Base-by-base conservation (phyloP, 352 stramenopile species). In the Phytophthora sansomeana region DNA sequence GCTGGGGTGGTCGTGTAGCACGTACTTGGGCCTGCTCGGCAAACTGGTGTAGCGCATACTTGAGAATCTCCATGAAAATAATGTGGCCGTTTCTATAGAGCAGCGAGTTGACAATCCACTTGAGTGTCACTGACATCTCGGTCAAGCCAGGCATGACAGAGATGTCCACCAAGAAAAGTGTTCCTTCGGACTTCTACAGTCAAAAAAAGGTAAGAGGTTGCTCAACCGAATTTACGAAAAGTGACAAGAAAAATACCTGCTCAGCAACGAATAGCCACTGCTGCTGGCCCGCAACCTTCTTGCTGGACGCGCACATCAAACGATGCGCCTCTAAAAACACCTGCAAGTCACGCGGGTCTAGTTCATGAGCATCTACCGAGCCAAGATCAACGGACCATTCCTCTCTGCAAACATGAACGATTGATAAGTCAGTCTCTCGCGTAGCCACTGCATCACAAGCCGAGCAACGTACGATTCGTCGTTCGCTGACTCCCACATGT, bases 81-180 rank as follows among this genome's bases (percentile, higher is more conserved):
- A 89, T 51, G 61, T 96, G 89, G 6, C 84, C 86, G 60, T 95
- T 94, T 66, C 90, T 85, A 63, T 95, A 95, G 33, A 95, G 63
- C 48, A 96, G 49, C 38, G 85, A 93, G 57, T 93, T 92, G 43
- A 95, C 87, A 70, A 96, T 92, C 84, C 89, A 95, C 72, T 96
- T 96, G 44, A 95, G 74, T 16, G 89, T 95, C 46, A 92, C 83
- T 1, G 84, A 93, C 72, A 95, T 83, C 39, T 95, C 89, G 3
- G 80, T 77, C 19, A 91, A 73, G 6, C 85, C 86, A 2, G 88
- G 85, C 74, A 94, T 91, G 14, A 95, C 66, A 42, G 81, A 80
- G 36, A 96, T 79, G 48, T 95, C 85, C 3, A 91, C 78, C 63
- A 96, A 65, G 62, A 93, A 96, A n/a, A 92, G 60, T 10, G 87